A percentile compares a stretch with the other conserved stretches of the same genome.
phyloP scores from a whole-genome alignment of 1,284 basidiomycete genomes.

The Meira miltonrushii region DNA sequence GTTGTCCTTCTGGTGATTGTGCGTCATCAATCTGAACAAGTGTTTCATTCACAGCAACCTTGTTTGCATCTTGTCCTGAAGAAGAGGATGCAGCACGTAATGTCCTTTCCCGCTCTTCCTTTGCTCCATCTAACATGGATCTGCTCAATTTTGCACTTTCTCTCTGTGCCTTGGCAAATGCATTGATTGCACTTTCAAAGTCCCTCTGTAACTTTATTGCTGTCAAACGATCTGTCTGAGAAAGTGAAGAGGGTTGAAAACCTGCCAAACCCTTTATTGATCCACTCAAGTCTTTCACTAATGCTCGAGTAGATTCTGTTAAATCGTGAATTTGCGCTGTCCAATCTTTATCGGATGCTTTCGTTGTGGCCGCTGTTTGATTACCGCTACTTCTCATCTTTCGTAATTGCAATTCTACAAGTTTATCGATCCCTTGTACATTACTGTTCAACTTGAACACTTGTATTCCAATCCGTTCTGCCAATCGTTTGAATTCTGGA shows the following conservation, averaged over 20 bases:
- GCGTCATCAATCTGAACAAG: conserved; percentile 11
- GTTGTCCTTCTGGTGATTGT: conserved; percentile 1
- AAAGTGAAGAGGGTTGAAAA: not conserved
- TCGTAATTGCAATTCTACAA: conserved; percentile 67
- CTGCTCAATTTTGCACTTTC: conserved; percentile 75
- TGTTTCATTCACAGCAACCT: conserved; percentile 8
- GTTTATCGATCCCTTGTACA: conserved; percentile 85
- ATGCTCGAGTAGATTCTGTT: conserved; percentile 84
- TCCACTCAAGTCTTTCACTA: conserved; percentile 86
- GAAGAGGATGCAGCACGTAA: conserved; percentile 4
- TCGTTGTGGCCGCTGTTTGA: not conserved
- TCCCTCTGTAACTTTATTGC: conserved; percentile 89
- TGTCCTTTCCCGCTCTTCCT: conserved; percentile 7
- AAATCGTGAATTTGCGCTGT: conserved; percentile 60
- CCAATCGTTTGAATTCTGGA: conserved; percentile 65
- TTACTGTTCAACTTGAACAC: conserved; percentile 99
- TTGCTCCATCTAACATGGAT: conserved; percentile 68
- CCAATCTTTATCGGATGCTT: not conserved
- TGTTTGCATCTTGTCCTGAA: not conserved
- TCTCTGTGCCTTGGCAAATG: conserved; percentile 86
- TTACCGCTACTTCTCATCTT: not conserved
- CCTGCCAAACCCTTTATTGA: conserved; percentile 69
- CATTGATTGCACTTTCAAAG: conserved; percentile 77
- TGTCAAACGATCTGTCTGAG: conserved; percentile 40
- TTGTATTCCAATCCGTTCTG: conserved; percentile 82